These are phyloP conservation scores for Cystofilobasidium capitatum DNA, from an alignment of 768 basidiomycete species.

Conservation along the genomic window DNA sequence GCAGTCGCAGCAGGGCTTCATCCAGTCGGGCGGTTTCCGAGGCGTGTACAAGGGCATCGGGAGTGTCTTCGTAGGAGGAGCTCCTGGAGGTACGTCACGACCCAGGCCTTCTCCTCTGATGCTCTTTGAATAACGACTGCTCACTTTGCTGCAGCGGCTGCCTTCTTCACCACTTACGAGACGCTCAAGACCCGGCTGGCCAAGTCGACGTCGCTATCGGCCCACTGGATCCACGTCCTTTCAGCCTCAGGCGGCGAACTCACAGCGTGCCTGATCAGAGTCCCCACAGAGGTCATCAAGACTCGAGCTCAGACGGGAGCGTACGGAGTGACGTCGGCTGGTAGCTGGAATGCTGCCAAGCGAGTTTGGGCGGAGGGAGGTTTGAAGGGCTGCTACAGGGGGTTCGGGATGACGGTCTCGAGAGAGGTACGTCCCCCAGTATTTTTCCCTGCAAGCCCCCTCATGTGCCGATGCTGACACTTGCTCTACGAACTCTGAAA, in stretches of 20 bases:
- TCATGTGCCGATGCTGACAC: background rate
- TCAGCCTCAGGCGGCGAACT: conserved; percentile 50
- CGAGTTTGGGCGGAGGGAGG: conserved; percentile 51
- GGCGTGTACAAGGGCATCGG: conserved; percentile 91
- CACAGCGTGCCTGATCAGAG: conserved; percentile 80
- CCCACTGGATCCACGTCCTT: conserved; percentile 55
- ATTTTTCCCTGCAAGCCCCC: background rate
- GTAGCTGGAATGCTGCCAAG: conserved; percentile 35
- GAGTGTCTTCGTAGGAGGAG: conserved; percentile 87
- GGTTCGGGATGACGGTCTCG: conserved; percentile 70
- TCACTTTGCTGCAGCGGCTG: conserved; percentile 56
- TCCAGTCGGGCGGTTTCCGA: conserved; percentile 70
- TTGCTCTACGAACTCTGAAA: background rate
- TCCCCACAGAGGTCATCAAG: conserved; percentile 94
- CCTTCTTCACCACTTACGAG: conserved; percentile 92
- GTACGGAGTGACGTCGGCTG: conserved; percentile 45
- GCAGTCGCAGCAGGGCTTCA: conserved; percentile 79
- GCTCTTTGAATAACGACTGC: background rate
- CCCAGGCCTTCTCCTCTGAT: background rate
- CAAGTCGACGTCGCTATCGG: conserved; percentile 40
- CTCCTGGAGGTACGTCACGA: conserved; percentile 72
- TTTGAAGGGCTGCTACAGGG: conserved; percentile 70
- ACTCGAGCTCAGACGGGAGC: conserved; percentile 78
- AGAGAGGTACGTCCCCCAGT: conserved; percentile 47
- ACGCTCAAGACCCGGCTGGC: conserved; percentile 59